Conservation (phyloP, 192 early-diverging fungal species). For the Gonapodya sp. region DNA sequence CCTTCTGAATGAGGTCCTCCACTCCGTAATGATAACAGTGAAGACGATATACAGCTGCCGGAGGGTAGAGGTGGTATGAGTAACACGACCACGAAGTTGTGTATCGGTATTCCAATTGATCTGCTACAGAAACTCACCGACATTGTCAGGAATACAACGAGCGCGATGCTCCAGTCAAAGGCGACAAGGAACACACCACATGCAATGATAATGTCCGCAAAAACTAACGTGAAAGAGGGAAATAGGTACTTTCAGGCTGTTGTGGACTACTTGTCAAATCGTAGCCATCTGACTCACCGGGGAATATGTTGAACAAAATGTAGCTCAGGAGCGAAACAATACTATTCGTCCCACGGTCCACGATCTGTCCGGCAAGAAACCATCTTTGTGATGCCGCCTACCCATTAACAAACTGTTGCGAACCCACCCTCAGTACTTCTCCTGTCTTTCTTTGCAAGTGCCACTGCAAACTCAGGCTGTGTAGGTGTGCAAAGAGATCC, state of each 20-base stretch:
- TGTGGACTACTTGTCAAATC: neutral
- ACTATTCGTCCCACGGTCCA: conserved; percentile 42
- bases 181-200: conserved; percentile 37
- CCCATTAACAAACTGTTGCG: neutral
- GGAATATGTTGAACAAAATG: conserved; percentile 84
- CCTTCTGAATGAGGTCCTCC: conserved; percentile 71
- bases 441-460: conserved; percentile 93
- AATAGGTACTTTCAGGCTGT: too few species aligned
- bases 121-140: conserved; percentile 5
- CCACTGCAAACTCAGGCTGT: conserved; percentile 77
- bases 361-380: conserved; percentile 1
- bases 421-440: conserved; percentile 76
- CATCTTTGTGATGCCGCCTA: neutral
- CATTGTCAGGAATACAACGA: conserved; percentile 87
- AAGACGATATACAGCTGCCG: conserved; percentile 56
- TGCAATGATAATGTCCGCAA: conserved; percentile 62
- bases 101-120: neutral
- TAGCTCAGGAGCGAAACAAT: conserved; percentile 69
- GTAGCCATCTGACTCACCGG: conserved; percentile 38
- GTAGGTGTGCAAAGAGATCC: conserved; percentile 79
- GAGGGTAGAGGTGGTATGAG: too few species aligned
- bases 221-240: too few species aligned
- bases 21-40: conserved; percentile 81
- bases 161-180: conserved; percentile 65
- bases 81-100: neutral